A percentile compares a stretch with the other conserved stretches of the same genome.
Conservation (phyloP, 768 basidiomycete genomes). For the Calvatia gigantea region DNA sequence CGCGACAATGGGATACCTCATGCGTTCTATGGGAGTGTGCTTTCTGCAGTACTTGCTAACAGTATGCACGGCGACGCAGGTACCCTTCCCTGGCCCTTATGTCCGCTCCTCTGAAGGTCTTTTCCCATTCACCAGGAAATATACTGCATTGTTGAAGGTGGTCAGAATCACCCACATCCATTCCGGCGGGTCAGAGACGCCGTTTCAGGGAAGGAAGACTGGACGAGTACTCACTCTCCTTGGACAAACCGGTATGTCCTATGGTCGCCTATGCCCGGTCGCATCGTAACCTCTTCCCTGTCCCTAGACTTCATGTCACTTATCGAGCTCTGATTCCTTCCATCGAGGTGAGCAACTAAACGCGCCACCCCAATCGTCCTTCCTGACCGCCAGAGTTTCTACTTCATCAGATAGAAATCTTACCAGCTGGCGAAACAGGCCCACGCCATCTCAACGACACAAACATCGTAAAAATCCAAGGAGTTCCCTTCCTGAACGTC, state of each 20-base stretch:
- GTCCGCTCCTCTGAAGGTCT: not conserved
- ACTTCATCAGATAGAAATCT: conserved; percentile 66
- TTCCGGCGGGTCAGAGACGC: conserved; percentile 83
- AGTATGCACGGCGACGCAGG: conserved; percentile 63
- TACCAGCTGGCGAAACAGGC: conserved; percentile 78
- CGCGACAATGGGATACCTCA: conserved; percentile 58
- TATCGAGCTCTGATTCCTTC: conserved; percentile 76
- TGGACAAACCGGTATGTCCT: conserved; percentile 75
- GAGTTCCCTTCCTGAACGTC: conserved; percentile 77
- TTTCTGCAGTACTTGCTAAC: conserved; percentile 68
- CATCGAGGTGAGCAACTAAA: conserved; percentile 55
- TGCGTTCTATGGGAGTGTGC: conserved; percentile 76
- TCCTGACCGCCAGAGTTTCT: conserved; percentile 8
- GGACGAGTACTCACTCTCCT: conserved; percentile 69
- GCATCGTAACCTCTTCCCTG: conserved; percentile 4
- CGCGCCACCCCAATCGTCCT: conserved; percentile 5
- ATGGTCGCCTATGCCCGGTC: not conserved
- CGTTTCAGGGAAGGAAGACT: conserved; percentile 56
- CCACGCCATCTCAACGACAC: conserved; percentile 68
- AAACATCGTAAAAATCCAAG: conserved; percentile 65
- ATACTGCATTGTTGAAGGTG: conserved; percentile 78
- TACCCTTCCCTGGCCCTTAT: conserved; percentile 15
- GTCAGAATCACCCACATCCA: conserved; percentile 57
- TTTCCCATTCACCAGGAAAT: conserved; percentile 57
- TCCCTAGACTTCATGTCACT: conserved; percentile 66